A percentile compares a stretch with the other conserved stretches of the same genome.
Conservation (phyloP, 163 green algal genomes). For the Volvox carteri region DNA sequence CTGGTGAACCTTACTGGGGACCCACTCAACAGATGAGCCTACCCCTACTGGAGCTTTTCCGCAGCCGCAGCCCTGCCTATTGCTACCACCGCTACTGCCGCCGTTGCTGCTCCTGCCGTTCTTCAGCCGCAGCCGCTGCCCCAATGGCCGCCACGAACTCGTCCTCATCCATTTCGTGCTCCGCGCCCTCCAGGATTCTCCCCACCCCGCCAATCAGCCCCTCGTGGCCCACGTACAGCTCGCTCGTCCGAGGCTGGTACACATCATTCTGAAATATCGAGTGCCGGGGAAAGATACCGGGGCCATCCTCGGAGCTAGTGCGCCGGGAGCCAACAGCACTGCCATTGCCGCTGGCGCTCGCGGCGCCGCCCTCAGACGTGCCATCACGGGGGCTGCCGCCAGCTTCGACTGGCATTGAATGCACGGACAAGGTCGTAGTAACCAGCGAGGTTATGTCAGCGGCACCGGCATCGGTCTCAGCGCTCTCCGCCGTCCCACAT, state of each 20-base stretch:
- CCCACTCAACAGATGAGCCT: no score
- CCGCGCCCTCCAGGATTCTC: neutral
- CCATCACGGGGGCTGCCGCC: neutral
- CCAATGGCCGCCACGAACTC: no score
- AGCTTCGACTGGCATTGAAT: neutral
- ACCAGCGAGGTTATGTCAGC: neutral
- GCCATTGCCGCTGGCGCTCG: neutral
- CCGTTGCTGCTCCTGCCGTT: no score
- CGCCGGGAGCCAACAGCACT: neutral
- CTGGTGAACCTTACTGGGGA: no score
- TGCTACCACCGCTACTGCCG: no score
- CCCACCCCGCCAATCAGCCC: neutral
- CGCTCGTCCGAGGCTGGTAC: neutral
- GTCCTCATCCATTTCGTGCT: neutral
- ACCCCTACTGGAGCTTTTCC: no score
- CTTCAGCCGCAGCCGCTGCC: no score
- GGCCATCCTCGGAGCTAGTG: neutral
- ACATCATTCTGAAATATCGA: constrained; percentile 9
- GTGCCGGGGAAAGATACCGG: neutral
- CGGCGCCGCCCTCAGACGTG: neutral
- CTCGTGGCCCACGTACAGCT: neutral
- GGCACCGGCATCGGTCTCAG: neutral
- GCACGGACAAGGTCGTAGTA: neutral
- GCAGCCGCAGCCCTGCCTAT: no score
- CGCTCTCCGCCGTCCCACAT: neutral